These are phyloP conservation scores for Mycena kentingensis DNA, from an alignment of 768 basidiomycete species.

Conservation along the genomic window DNA sequence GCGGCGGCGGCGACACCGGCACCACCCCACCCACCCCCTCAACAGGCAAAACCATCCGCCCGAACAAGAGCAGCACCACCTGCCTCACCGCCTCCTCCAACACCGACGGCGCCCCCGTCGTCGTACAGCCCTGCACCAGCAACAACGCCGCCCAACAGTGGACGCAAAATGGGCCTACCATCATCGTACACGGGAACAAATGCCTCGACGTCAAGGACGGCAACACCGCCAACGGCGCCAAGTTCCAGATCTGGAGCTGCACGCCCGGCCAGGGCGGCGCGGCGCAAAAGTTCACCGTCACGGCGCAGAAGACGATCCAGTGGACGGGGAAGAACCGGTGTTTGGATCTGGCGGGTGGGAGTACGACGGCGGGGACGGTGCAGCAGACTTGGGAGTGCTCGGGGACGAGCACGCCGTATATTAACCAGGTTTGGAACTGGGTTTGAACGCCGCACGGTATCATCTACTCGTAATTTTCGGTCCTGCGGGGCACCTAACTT, in stretches of 20 bases:
- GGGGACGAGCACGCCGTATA: background rate
- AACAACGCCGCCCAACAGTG: background rate
- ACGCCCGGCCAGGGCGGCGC: slow-evolving; percentile 12
- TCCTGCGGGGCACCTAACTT: too few relatives aligned
- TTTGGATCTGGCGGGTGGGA: slow-evolving; percentile 13
- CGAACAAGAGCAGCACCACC: background rate
- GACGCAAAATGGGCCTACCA: background rate
- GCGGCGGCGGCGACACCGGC: background rate
- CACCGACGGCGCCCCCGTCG: background rate
- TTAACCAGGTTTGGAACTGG: background rate
- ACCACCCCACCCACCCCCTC: background rate
- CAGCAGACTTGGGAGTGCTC: background rate
- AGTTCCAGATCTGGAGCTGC: slow-evolving; percentile 31
- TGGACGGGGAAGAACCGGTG: slow-evolving; percentile 15
- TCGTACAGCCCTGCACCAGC: background rate
- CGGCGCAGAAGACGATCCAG: background rate
- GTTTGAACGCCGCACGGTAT: background rate
- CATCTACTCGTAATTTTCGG: too few relatives aligned
- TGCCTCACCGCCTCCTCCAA: background rate
- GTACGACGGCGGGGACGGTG: background rate
- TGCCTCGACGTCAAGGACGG: slow-evolving; percentile 28
- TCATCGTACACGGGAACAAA: background rate
- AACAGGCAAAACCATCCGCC: background rate
- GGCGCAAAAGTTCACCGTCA: slow-evolving; percentile 18
- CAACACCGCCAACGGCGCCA: slow-evolving; percentile 24